These are phyloP conservation scores for Backusella tarrabulga DNA, from an alignment of 192 early-diverging fungal genomes.

Conservation along the genomic window DNA sequence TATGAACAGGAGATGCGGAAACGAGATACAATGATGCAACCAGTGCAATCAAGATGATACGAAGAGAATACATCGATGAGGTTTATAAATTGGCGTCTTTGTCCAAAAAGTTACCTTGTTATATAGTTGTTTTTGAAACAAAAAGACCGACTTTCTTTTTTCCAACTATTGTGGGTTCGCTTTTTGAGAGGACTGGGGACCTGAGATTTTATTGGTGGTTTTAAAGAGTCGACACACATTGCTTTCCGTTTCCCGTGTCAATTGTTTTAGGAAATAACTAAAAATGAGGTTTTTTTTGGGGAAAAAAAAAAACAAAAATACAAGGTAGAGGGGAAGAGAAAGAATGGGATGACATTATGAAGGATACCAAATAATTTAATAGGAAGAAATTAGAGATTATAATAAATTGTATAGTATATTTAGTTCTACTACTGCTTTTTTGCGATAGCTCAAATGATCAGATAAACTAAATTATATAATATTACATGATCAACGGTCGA, in stretches of 20 bases:
- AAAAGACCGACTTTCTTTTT: neutral
- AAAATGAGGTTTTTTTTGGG: neutral
- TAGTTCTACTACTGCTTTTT: no score
- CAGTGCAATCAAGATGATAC: neutral
- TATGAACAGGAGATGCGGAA: neutral
- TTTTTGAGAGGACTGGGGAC: neutral
- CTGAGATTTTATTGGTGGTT: conserved; percentile 5
- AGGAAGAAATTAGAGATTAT: no score
- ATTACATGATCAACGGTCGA: neutral
- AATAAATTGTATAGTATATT: no score
- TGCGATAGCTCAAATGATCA: no score
- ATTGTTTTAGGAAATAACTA: neutral
- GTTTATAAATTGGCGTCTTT: no score
- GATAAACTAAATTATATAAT: no score
- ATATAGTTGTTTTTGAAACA: neutral
- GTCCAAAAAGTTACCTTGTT: neutral
- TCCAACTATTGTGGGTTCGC: neutral
- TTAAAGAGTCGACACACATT: neutral
- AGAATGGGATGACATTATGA: neutral
- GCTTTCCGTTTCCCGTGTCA: neutral
- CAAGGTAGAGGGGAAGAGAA: neutral
- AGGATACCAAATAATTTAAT: no score
- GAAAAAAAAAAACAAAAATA: neutral
- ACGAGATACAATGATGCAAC: neutral
- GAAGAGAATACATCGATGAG: neutral